Percentiles rank a stretch among this genome's conserved stretches.
phyloP scores from a whole-genome alignment of 176 grass and related monocot species.

The Phyllostachys edulis region DNA sequence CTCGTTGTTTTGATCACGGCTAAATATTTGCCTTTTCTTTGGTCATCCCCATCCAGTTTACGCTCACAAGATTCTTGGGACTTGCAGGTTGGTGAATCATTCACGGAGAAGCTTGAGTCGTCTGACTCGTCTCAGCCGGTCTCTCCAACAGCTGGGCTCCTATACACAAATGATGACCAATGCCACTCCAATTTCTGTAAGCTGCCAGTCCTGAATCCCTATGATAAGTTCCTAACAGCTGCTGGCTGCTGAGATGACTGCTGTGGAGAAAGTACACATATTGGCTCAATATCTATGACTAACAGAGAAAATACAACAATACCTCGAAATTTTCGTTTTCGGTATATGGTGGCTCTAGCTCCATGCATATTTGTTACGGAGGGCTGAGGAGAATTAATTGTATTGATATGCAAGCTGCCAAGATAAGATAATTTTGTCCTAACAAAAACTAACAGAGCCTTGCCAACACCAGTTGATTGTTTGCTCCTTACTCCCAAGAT shows the following conservation, averaged over 20 bases:
- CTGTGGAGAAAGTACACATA: neutral
- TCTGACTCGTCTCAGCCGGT: constrained; percentile 29
- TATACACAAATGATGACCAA: constrained; percentile 40
- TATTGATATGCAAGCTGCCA: neutral
- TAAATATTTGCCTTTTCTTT: neutral
- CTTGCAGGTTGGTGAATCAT: constrained; percentile 54
- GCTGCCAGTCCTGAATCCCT: constrained; percentile 72
- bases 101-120: constrained; percentile 27
- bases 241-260: constrained; percentile 52
- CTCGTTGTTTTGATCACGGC: neutral
- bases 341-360: constrained; percentile 8
- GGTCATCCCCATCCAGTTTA: neutral
- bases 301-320: neutral
- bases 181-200: constrained; percentile 49
- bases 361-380: constrained; percentile 4
- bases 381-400: neutral
- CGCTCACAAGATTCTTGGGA: constrained; percentile 18
- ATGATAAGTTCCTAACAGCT: constrained; percentile 64
- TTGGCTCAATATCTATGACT: neutral
- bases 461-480: neutral
- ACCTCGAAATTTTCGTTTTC: constrained; percentile 1
- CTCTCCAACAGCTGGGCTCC: constrained; percentile 25
- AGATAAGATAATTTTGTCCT: neutral
- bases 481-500: neutral
- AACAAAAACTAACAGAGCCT: neutral